These are phyloP conservation scores for Solanum hybrid DNA, from an alignment of 305 asterid genomes.

Conservation along the genomic window DNA sequence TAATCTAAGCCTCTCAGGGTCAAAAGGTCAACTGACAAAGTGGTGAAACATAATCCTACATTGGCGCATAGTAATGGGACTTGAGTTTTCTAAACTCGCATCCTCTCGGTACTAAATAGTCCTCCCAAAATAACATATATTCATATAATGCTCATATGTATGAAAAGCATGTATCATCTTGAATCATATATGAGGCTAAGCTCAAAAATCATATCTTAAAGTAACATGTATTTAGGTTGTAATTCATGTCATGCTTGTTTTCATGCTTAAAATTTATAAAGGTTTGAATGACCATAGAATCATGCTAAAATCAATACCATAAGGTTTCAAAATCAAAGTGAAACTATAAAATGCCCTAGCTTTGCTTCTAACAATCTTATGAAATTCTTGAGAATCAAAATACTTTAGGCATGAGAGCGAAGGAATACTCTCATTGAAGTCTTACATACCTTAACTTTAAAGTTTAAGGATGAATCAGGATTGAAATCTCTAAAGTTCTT, in stretches of 20 bases:
- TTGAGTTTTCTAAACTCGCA: background rate
- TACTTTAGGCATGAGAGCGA: background rate
- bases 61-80: background rate
- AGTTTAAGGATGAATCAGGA: too few relatives aligned
- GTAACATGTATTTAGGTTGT: background rate
- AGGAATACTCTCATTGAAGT: background rate
- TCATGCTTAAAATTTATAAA: too few relatives aligned
- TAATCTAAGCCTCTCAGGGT: background rate
- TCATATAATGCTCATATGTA: too few relatives aligned
- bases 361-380: too few relatives aligned
- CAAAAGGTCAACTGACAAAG: background rate
- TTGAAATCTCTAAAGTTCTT: too few relatives aligned
- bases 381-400: too few relatives aligned
- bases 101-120: background rate
- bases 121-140: background rate
- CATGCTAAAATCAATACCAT: background rate
- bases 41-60: background rate
- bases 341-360: background rate
- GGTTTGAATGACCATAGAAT: background rate
- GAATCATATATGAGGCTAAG: background rate
- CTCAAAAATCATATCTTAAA: background rate
- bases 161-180: background rate
- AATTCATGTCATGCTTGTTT: background rate
- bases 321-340: background rate
- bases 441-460: background rate